These are phyloP conservation scores for Diversispora eburnea DNA, from an alignment of 192 early-diverging fungal genomes.

Conservation along the genomic window DNA sequence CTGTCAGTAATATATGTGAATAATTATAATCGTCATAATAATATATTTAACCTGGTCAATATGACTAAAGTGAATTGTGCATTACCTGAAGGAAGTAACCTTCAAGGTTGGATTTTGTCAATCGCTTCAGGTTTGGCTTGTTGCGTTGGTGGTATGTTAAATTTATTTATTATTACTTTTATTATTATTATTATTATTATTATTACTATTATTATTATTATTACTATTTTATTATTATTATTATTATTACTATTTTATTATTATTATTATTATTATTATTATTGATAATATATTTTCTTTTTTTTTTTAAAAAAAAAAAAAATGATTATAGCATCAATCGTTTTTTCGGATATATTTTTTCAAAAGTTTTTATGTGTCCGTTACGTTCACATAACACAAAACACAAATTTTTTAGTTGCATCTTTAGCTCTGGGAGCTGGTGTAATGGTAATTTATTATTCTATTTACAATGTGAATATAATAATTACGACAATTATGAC, in stretches of 20 bases:
- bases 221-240: not conserved
- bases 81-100: conserved; percentile 19
- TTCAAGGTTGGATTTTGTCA: conserved; percentile 40
- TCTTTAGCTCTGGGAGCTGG: conserved; percentile 42
- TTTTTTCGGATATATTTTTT: conserved; percentile 38
- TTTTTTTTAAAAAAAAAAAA: no score
- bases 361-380: conserved; percentile 30
- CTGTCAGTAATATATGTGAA: no score
- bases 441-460: conserved; percentile 36
- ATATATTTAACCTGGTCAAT: no score
- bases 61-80: not conserved
- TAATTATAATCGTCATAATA: no score
- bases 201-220: not conserved
- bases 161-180: not conserved
- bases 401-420: conserved; percentile 39
- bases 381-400: conserved; percentile 35
- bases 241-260: no score
- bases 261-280: no score
- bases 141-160: conserved; percentile 41
- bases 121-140: conserved; percentile 40
- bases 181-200: not conserved
- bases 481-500: not conserved
- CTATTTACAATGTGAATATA: not conserved
- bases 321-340: conserved; percentile 27
- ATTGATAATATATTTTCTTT: no score